Conservation (phyloP, 202 grass and related monocot genomes). For the Saccharum hybrid region DNA sequence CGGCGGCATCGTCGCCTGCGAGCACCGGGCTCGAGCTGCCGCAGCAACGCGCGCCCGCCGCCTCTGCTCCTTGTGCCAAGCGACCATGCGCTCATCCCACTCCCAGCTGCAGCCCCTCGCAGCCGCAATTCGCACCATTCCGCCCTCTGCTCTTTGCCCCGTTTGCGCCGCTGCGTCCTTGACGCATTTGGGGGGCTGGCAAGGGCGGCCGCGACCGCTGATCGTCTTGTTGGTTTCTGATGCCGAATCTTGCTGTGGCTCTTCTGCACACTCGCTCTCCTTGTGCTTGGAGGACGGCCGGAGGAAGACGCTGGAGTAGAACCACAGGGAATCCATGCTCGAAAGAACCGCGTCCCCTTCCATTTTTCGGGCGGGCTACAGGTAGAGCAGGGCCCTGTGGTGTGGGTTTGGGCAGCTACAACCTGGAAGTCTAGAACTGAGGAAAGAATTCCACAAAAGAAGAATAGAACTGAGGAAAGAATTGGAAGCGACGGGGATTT, state of each 20-base stretch:
- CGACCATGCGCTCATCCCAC: constrained; percentile 18
- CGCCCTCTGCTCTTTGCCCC: background rate
- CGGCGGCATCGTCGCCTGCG: constrained; percentile 36
- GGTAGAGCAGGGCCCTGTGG: background rate
- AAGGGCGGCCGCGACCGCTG: background rate
- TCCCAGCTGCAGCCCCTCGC: constrained; percentile 10
- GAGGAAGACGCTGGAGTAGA: constrained; percentile 62
- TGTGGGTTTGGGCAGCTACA: background rate
- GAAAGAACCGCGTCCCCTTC: constrained; percentile 40
- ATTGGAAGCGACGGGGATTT: too few species aligned
- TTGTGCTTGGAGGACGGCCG: constrained; percentile 26
- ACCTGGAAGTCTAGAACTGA: background rate
- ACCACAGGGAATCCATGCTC: constrained; percentile 61
- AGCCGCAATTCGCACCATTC: background rate
- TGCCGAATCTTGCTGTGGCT: background rate
- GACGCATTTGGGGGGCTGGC: background rate
- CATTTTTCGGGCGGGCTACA: background rate
- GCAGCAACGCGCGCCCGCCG: background rate
- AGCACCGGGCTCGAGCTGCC: constrained; percentile 30
- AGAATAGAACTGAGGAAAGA: too few species aligned
- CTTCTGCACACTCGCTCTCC: background rate
- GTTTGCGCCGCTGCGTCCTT: background rate
- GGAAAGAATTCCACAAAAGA: background rate
- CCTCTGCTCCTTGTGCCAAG: constrained; percentile 38
- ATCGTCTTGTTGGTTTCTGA: background rate